Percentiles rank a stretch among this genome's conserved stretches.
Conservation (phyloP, 164 flowering plant species). For the Umbellularia californica region DNA sequence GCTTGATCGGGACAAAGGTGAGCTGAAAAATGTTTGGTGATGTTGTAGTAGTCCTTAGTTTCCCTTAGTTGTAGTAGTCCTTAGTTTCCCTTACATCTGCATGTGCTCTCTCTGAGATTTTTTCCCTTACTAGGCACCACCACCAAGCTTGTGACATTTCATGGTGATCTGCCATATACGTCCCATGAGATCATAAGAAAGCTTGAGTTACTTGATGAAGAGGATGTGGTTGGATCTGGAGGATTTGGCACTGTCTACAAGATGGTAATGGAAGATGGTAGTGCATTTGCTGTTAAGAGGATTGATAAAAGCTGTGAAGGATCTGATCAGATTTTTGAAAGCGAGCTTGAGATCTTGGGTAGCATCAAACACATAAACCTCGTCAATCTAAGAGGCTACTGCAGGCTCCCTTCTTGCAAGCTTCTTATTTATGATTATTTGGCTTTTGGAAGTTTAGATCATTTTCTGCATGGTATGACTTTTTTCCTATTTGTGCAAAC, state of each 20-base stretch:
- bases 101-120: conserved; percentile 2
- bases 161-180: conserved; percentile 91
- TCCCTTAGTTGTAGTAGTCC: not conserved
- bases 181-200: conserved; percentile 82
- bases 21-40: not conserved
- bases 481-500: not conserved
- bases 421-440: conserved; percentile 91
- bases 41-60: not conserved
- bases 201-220: conserved; percentile 83
- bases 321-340: conserved; percentile 77
- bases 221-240: conserved; percentile 91
- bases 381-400: conserved; percentile 84
- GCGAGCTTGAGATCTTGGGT: conserved; percentile 90
- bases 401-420: conserved; percentile 71
- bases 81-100: not conserved
- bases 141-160: conserved; percentile 82
- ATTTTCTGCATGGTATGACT: conserved; percentile 67
- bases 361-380: conserved; percentile 91
- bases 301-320: conserved; percentile 78
- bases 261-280: conserved; percentile 93
- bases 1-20: conserved; percentile 22
- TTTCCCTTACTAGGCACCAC: conserved; percentile 36
- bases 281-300: conserved; percentile 86
- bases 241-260: conserved; percentile 94
- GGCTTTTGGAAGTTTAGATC: conserved; percentile 84